Evolutionary conservation across 139 green algal species (phyloP).

Genomic region (Coelastrella sp.): DNA sequence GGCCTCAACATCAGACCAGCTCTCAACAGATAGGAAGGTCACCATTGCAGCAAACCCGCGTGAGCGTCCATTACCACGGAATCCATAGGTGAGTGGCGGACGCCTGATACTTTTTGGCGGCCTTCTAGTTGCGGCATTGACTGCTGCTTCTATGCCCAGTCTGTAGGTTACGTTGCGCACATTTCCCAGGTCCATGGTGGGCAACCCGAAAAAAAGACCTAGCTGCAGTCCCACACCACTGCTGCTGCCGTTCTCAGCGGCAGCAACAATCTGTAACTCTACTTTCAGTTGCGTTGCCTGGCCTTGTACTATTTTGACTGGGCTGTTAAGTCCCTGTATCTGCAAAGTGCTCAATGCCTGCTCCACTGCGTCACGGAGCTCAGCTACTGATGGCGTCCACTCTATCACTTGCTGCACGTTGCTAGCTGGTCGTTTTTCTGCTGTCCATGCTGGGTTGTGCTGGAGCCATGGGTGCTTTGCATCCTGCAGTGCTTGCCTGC

Average conservation of each 20-base stretch:
- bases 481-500: not conserved
- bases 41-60: not conserved
- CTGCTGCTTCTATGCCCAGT: not conserved
- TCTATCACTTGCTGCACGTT: not conserved
- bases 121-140: not conserved
- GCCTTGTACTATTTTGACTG: not conserved
- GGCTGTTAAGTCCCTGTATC: not conserved
- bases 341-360: not conserved
- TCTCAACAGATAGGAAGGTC: too few relatives aligned
- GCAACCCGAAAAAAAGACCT: too few relatives aligned
- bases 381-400: not conserved
- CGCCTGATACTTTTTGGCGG: not conserved
- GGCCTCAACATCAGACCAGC: not conserved
- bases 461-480: not conserved
- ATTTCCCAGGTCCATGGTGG: not conserved
- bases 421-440: not conserved
- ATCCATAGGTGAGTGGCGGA: too few relatives aligned
- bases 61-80: too few relatives aligned
- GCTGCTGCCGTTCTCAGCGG: not conserved
- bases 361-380: not conserved
- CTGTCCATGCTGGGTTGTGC: not conserved
- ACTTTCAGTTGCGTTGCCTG: not conserved
- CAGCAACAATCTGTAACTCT: too few relatives aligned
- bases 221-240: not conserved
- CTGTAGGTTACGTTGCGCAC: not conserved